Base-by-base conservation (phyloP, 2,329 filamentous ascomycete species). In the Tolypocladium amazonense region DNA sequence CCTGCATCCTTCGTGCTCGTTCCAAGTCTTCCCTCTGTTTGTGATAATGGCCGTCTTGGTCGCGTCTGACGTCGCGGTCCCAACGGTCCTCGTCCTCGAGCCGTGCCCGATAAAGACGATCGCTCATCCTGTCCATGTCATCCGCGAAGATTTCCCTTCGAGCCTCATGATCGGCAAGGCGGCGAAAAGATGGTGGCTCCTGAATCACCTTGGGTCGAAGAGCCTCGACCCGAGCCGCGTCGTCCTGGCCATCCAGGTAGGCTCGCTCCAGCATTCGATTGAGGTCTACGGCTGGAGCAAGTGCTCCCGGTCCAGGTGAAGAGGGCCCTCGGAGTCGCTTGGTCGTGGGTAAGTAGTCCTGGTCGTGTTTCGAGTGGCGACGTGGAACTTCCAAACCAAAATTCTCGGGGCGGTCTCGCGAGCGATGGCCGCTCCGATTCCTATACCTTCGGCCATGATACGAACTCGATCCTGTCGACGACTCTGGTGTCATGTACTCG, bases 401-500 rank as follows among this genome's bases (percentile, higher is more conserved):
- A 20, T 60, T 27, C 58, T 64, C 63, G n/a, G 61, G 62, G 4
- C 62, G 60, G 38, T 57, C 58, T 6, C 55, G 55, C n/a, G 58
- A 59, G 8, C 62, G 62, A 25, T 57, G 58, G 18, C 60, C 63
- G 39, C 57, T 62, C 4, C 38, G 56, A 30, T 60, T 66, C 23
- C 58, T 59, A 33, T 55, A 58, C 23, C 62, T 62, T 11, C 23
- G 39, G 20, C 20, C 53, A 18, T 52, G 62, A 47, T 62, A 57
- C n/a, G 56, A 41, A 43, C 58, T 57, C 11, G 62, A 65, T 15
- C 60, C 58, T 14, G 62, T 37, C 5, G 68, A 68, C 2, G 67
- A 66, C 14, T 56, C 54, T 7, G 63, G 62, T 1, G 67, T 69
- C n/a, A 54, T 60, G 47, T 43, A 57, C 6, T 63, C 62, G 54